A percentile compares a stretch with the other conserved stretches of the same genome.
These are phyloP conservation scores for Phytophthora tubulina DNA, from an alignment of 352 stramenopile species.

Conservation along the genomic window DNA sequence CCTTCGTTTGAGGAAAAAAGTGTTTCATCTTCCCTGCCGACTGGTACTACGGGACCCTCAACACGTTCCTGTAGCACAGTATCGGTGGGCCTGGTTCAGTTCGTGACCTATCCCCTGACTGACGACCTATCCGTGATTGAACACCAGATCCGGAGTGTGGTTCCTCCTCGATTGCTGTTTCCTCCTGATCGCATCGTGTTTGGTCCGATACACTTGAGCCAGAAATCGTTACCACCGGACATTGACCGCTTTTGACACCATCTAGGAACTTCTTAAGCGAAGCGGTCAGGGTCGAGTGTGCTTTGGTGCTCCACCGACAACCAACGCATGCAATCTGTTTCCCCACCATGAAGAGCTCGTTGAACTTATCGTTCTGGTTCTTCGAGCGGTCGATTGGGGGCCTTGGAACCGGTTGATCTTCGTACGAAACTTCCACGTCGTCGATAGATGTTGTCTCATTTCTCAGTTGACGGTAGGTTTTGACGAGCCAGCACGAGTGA, in stretches of 20 bases:
- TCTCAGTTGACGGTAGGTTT: conserved; percentile 11
- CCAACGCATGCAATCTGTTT: conserved; percentile 12
- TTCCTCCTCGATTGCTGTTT: no score
- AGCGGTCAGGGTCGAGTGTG: not conserved
- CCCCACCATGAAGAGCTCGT: conserved; percentile 1
- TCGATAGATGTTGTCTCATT: not conserved
- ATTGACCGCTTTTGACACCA: conserved; percentile 1
- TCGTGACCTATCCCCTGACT: not conserved
- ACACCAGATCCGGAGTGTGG: no score
- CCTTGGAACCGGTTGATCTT: conserved; percentile 1
- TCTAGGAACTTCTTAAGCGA: not conserved
- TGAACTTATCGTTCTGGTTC: conserved; percentile 11
- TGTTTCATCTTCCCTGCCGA: not conserved
- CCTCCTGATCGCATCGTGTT: not conserved
- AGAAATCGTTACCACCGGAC: not conserved
- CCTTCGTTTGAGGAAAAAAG: not conserved
- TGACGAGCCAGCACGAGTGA: conserved; percentile 11
- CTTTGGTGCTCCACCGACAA: not conserved
- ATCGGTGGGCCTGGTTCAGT: not conserved
- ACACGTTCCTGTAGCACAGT: not conserved
- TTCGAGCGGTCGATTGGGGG: not conserved
- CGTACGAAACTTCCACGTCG: not conserved
- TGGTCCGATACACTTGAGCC: not conserved
- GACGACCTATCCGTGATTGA: no score
- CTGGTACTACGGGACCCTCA: not conserved